Evolutionary conservation across 1,284 basidiomycete species (phyloP).

Genomic region (Rhodofomes roseus): DNA sequence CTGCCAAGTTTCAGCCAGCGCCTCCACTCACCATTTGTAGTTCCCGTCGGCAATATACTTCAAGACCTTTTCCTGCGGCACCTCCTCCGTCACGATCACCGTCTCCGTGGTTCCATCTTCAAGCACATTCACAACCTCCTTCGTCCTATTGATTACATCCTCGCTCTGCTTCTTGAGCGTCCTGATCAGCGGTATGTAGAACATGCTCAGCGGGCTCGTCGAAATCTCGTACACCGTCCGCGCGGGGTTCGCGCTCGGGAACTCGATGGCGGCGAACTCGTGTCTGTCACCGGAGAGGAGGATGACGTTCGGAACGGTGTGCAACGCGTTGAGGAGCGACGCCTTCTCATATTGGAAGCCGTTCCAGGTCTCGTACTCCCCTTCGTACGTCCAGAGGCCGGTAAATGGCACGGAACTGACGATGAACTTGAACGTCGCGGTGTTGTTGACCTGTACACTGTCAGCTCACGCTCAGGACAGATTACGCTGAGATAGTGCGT

Average conservation of each 20-base stretch:
- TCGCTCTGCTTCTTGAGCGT: slow-evolving; percentile 46
- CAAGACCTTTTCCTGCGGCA: slow-evolving; percentile 60
- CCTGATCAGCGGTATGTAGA: slow-evolving; percentile 59
- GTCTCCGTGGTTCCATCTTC: slow-evolving; percentile 18
- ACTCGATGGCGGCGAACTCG: slow-evolving; percentile 76
- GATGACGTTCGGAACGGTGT: slow-evolving; percentile 72
- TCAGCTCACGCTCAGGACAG: not conserved
- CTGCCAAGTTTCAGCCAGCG: no score
- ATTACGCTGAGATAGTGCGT: not conserved
- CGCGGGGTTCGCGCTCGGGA: slow-evolving; percentile 38
- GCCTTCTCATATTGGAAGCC: slow-evolving; percentile 64
- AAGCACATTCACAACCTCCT: slow-evolving; percentile 18
- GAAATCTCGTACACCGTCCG: slow-evolving; percentile 48
- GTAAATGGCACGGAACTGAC: slow-evolving; percentile 78
- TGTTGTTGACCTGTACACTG: slow-evolving; percentile 58
- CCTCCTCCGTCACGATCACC: slow-evolving; percentile 26
- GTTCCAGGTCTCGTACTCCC: slow-evolving; percentile 69
- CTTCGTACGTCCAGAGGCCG: slow-evolving; percentile 71
- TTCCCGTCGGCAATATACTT: slow-evolving; percentile 65
- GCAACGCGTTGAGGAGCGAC: slow-evolving; percentile 51
- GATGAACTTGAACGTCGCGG: slow-evolving; percentile 80
- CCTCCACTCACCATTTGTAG: slow-evolving; percentile 56
- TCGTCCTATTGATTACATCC: slow-evolving; percentile 34
- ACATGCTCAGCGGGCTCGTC: slow-evolving; percentile 71
- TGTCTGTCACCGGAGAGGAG: slow-evolving; percentile 73